Evolutionary conservation across 225 moss, liverwort and hornwort species (phyloP).

Genomic region (Asterella californica): DNA sequence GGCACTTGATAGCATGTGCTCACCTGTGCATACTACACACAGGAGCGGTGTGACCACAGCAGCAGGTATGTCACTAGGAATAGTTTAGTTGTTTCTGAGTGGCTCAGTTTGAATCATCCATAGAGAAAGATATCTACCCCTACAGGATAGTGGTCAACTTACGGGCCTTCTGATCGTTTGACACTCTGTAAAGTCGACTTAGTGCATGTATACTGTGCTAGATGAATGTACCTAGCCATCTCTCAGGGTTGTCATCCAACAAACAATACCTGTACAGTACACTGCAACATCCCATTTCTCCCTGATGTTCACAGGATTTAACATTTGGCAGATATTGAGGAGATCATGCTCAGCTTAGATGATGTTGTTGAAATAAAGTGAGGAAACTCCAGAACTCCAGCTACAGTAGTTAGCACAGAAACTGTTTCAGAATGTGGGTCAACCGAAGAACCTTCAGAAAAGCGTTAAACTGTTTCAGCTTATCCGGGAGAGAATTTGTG

Average conservation of each 20-base stretch:
- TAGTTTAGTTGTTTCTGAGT: not conserved
- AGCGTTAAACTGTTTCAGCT: too few species aligned
- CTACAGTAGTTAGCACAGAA: too few species aligned
- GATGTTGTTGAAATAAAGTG: too few species aligned
- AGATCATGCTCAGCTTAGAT: too few species aligned
- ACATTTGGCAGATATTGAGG: too few species aligned
- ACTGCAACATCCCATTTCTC: too few species aligned
- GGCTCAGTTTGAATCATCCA: not conserved
- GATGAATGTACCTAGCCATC: not conserved
- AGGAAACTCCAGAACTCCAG: too few species aligned
- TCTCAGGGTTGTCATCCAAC: not conserved
- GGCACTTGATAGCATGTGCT: not conserved
- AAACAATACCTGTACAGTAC: not conserved
- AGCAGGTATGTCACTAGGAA: not conserved
- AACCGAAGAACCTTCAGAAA: too few species aligned
- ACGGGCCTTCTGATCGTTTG: not conserved
- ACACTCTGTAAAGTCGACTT: not conserved
- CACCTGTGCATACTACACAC: not conserved
- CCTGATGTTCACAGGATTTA: too few species aligned
- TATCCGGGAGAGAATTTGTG: too few species aligned
- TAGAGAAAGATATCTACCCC: not conserved
- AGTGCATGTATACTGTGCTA: not conserved
- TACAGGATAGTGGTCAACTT: not conserved
- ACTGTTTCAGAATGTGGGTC: too few species aligned
- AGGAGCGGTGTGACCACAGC: not conserved